Evolutionary conservation across 2,329 filamentous ascomycete species (phyloP).

Genomic region (Phoma sp.): DNA sequence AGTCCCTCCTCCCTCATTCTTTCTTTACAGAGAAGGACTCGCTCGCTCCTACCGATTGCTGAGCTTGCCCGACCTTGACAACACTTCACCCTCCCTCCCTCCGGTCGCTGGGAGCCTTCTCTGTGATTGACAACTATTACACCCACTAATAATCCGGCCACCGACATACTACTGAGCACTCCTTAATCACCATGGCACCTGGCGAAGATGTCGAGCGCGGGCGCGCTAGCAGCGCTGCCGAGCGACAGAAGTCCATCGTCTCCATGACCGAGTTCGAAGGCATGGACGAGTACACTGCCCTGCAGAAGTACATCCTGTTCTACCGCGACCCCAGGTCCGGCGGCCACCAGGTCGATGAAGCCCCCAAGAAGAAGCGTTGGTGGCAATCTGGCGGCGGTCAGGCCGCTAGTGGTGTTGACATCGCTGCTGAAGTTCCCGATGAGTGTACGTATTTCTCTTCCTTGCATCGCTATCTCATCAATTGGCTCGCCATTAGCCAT

Average conservation of each 20-base stretch:
- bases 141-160: conserved; percentile 23
- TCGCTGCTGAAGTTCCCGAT: conserved; percentile 61
- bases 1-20: conserved; percentile 23
- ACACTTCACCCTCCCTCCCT: conserved; percentile 20
- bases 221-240: conserved; percentile 37
- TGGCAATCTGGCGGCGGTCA: conserved; percentile 54
- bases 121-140: conserved; percentile 30
- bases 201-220: conserved; percentile 47
- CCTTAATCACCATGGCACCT: conserved; percentile 35
- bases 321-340: conserved; percentile 67
- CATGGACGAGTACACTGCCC: conserved; percentile 69
- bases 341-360: conserved; percentile 52
- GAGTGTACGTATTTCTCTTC: conserved; percentile 50
- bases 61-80: conserved; percentile 37
- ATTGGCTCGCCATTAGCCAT: background rate
- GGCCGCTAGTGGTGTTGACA: conserved; percentile 35
- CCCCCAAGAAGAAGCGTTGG: conserved; percentile 64
- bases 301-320: conserved; percentile 72
- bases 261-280: conserved; percentile 51
- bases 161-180: conserved; percentile 26
- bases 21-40: conserved; percentile 40
- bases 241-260: conserved; percentile 47
- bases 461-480: background rate
- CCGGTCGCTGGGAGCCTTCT: conserved; percentile 39
- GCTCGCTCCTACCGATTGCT: conserved; percentile 37